Evolutionary conservation across 371 early-diverging fungal genomes (phyloP), one percentile per base, ranked within the genome.

Genomic region (Mortierella sp.): DNA sequence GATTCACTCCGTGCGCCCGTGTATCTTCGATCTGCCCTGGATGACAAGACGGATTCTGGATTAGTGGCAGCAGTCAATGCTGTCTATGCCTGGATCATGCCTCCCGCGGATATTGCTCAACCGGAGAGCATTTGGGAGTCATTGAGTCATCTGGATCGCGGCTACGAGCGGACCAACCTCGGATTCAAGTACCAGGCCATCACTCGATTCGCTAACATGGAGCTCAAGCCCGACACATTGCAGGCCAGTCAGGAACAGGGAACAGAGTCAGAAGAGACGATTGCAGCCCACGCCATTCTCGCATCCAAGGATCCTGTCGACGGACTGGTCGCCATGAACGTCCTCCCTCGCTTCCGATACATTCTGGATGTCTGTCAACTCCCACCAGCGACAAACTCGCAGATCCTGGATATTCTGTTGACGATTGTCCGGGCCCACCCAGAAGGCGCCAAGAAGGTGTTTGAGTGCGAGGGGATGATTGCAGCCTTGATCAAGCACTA

Each of bases 21-120:
- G 10, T 92, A 91, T 68, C 84, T 92, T 61, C 89, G 94, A 26
- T 88, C 92, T 26, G 92, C 91, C 1, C 52, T 94, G 72, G 95
- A 94, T 69, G 94, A 93, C 68, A 86, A 89, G 44, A 89, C 92
- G 47, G 84, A 91, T 43, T 87, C 91, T 4, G 94, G 91, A 2
- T 58, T 91, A 11, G 86, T 88, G 0, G 88, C 85, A n/a, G 91
- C 92, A 2, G 74, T 93, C 1, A 78, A 85, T 16, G 90, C 90
- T 0, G 58, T 93, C 19, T 85, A 85, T 53, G 80, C 90, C 2
- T 81, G 89, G 45, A 68, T 40, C 7, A 69, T 68, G 50, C 76
- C 73, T 24, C 73, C 34, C 16, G 40, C 37, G 9, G 53, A 68
- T n/a, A 52, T 71, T 43, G 68, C 29, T 6, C 64, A 52, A 14